These are phyloP conservation scores for Solanum sitiens DNA, from an alignment of 257 asterid genomes.

Conservation along the genomic window DNA sequence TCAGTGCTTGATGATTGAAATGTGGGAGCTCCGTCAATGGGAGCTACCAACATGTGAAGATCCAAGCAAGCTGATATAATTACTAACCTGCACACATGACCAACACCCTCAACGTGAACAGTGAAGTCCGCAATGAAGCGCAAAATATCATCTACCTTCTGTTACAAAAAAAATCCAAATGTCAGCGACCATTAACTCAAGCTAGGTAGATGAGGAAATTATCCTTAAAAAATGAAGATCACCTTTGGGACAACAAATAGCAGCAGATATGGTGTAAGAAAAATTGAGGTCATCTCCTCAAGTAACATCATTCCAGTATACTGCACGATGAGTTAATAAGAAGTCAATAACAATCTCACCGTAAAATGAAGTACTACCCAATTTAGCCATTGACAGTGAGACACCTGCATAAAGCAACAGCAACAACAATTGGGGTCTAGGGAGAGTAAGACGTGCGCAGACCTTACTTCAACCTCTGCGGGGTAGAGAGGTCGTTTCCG, in stretches of 20 bases:
- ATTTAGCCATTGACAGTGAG: background rate
- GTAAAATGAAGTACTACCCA: background rate
- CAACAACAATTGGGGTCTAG: background rate
- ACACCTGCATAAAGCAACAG: background rate
- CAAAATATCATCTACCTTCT: constrained; percentile 74
- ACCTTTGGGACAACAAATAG: constrained; percentile 89
- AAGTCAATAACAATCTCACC: background rate
- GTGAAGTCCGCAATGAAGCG: constrained; percentile 83
- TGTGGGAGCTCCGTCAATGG: background rate
- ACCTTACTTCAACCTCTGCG: background rate
- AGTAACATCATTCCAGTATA: constrained; percentile 90
- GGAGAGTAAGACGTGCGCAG: background rate
- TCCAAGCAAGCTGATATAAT: background rate
- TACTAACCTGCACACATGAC: constrained; percentile 78
- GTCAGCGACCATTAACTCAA: background rate
- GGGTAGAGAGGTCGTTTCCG: background rate
- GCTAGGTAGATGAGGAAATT: background rate
- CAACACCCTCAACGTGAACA: constrained; percentile 80
- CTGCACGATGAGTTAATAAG: constrained; percentile 29
- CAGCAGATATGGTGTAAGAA: constrained; percentile 84
- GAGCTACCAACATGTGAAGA: background rate
- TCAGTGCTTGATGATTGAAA: background rate
- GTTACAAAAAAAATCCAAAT: constrained; percentile 14
- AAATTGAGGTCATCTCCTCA: constrained; percentile 97
- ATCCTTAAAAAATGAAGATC: background rate